phyloP scores from a whole-genome alignment of 2,329 filamentous ascomycete genomes.

The Ciborinia camelliae region DNA sequence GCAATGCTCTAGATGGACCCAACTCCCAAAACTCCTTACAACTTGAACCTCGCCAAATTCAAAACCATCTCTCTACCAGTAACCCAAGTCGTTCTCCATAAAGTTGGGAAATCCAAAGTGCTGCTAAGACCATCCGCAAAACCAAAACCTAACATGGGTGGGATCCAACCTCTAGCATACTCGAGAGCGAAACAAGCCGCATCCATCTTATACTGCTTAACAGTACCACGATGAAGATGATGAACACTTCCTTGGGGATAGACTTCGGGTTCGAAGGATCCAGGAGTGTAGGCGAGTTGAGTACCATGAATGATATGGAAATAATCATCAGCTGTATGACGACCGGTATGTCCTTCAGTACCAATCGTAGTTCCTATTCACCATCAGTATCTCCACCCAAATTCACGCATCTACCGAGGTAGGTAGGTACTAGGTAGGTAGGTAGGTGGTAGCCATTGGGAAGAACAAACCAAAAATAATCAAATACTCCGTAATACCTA shows the following conservation, averaged over 20 bases:
- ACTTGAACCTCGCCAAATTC: slow-evolving; percentile 56
- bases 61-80: slow-evolving; percentile 73
- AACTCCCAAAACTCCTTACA: background rate
- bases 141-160: slow-evolving; percentile 87
- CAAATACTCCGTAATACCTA: slow-evolving; percentile 79
- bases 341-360: slow-evolving; percentile 83
- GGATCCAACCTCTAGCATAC: slow-evolving; percentile 86
- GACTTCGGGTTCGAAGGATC: slow-evolving; percentile 63
- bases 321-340: slow-evolving; percentile 91
- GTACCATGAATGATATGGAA: slow-evolving; percentile 84
- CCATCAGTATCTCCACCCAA: background rate
- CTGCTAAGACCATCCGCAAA: slow-evolving; percentile 77
- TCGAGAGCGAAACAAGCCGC: slow-evolving; percentile 75
- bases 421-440: too few relatives aligned
- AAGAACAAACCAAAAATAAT: slow-evolving; percentile 70
- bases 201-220: slow-evolving; percentile 83
- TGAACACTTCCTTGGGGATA: slow-evolving; percentile 69
- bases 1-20: background rate
- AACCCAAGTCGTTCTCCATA: slow-evolving; percentile 73
- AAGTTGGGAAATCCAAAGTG: slow-evolving; percentile 79
- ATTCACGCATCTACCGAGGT: too few relatives aligned
- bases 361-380: slow-evolving; percentile 65
- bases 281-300: slow-evolving; percentile 71
- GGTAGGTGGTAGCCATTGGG: too few relatives aligned
- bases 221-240: slow-evolving; percentile 65